phyloP scores from a whole-genome alignment of 2,329 filamentous ascomycete genomes.

The Fusarium caatingaense region DNA sequence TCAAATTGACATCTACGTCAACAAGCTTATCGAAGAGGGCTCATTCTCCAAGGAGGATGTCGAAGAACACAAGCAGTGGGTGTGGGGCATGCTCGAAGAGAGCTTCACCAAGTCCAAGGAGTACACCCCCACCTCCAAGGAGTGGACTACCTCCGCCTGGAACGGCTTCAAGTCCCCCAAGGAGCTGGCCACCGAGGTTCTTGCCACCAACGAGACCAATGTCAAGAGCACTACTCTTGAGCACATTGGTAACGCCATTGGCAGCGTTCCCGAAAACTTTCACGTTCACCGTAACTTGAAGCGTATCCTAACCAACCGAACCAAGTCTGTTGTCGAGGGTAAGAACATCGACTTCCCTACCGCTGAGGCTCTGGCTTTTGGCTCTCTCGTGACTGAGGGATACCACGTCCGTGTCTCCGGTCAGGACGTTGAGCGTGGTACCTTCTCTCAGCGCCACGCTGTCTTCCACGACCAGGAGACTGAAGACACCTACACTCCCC shows the following conservation, averaged over 20 bases:
- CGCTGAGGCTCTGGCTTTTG: slow-evolving; percentile 94
- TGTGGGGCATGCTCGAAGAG: slow-evolving; percentile 98
- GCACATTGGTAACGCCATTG: slow-evolving; percentile 85
- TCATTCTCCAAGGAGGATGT: slow-evolving; percentile 98
- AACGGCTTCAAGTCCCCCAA: slow-evolving; percentile 99
- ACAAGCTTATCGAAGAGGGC: slow-evolving; percentile 90
- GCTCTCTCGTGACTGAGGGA: slow-evolving; percentile 88
- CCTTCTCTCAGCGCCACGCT: slow-evolving; percentile 97
- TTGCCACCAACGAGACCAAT: slow-evolving; percentile 90
- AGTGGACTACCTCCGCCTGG: slow-evolving; percentile 99
- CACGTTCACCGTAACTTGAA: slow-evolving; percentile 94
- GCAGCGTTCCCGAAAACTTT: slow-evolving; percentile 84
- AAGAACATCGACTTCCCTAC: slow-evolving; percentile 98
- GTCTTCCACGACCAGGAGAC: slow-evolving; percentile 98
- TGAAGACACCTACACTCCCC: slow-evolving; percentile 90
- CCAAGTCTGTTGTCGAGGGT: slow-evolving; percentile 92
- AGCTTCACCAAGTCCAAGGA: slow-evolving; percentile 98
- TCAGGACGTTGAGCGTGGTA: slow-evolving; percentile 99
- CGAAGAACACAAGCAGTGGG: slow-evolving; percentile 99
- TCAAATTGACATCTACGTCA: slow-evolving; percentile 89
- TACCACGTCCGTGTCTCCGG: slow-evolving; percentile 98
- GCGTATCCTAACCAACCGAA: slow-evolving; percentile 89
- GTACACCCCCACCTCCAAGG: slow-evolving; percentile 94
- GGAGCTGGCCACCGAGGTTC: slow-evolving; percentile 92
- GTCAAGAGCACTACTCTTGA: slow-evolving; percentile 79